Evolutionary conservation across 139 green algal genomes (phyloP).

Genomic region (Auxenochlorella pyrenoidosa): DNA sequence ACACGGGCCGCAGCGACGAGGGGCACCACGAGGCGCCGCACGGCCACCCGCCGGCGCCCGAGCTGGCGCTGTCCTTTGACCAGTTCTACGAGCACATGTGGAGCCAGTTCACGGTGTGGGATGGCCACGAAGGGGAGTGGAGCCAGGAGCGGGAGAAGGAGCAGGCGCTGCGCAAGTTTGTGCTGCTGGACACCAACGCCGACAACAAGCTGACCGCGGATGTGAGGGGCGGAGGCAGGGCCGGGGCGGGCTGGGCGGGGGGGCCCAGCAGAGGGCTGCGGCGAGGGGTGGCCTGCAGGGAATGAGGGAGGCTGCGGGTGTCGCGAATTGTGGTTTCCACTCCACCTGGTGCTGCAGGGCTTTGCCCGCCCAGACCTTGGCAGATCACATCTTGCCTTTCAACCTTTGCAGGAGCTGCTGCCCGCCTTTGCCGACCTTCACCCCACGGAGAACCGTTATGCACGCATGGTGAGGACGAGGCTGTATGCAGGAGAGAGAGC

Average conservation of each 20-base stretch:
- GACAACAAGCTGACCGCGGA: slow-evolving; percentile 18
- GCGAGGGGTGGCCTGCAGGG: too few species aligned
- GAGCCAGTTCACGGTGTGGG: slow-evolving; percentile 18
- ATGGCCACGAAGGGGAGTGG: background rate
- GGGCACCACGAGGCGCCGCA: background rate
- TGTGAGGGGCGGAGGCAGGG: background rate
- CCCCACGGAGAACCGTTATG: slow-evolving; percentile 31
- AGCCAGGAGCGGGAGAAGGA: slow-evolving; percentile 16
- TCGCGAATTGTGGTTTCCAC: too few species aligned
- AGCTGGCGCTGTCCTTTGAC: background rate
- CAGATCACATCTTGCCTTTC: too few species aligned
- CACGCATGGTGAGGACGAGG: slow-evolving; percentile 15
- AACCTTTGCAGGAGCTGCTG: slow-evolving; percentile 31
- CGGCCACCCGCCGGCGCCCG: background rate
- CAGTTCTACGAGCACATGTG: slow-evolving; percentile 29
- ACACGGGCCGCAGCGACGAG: background rate
- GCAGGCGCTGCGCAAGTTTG: slow-evolving; percentile 32
- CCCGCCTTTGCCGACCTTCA: slow-evolving; percentile 32
- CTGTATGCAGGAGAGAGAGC: background rate
- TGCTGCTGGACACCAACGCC: slow-evolving; percentile 18
- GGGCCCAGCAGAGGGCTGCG: too few species aligned
- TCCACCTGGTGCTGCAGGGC: too few species aligned
- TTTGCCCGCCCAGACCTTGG: too few species aligned
- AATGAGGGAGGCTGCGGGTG: too few species aligned
- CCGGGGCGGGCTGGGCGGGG: too few species aligned